These are phyloP conservation scores for Nyssa sinensis DNA, from an alignment of 148 eudicot species.

Conservation along the genomic window DNA sequence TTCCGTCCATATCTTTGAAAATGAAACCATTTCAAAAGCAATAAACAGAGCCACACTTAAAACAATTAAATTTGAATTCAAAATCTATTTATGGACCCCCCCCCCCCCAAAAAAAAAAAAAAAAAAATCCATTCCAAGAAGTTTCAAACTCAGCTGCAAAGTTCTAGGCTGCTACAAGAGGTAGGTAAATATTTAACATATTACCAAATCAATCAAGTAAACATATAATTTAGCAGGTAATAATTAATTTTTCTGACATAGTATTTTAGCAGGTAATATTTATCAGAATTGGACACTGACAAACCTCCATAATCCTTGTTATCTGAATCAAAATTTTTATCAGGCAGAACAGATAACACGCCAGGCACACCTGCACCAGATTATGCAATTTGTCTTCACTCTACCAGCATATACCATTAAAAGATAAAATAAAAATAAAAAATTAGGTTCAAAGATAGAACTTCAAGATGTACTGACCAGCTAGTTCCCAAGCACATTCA, in stretches of 20 bases:
- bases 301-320: constrained; percentile 74
- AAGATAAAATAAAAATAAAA: background rate
- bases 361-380: constrained; percentile 67
- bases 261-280: background rate
- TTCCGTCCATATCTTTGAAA: no score
- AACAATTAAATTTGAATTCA: no score
- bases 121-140: background rate
- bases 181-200: no score
- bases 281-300: constrained; percentile 8
- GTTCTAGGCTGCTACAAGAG: background rate
- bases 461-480: constrained; percentile 36
- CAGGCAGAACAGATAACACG: constrained; percentile 62
- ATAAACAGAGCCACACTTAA: no score
- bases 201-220: background rate
- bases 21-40: no score
- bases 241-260: background rate
- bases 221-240: background rate
- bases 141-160: background rate
- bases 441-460: background rate
- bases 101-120: no score
- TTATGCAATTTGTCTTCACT: constrained; percentile 3
- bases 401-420: background rate
- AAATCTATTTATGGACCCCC: no score
- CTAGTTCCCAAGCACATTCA: constrained; percentile 58
- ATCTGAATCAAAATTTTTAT: constrained; percentile 56